These are phyloP conservation scores for Paraphoma sp. DNA, from an alignment of 2,329 filamentous ascomycete species.

Conservation along the genomic window DNA sequence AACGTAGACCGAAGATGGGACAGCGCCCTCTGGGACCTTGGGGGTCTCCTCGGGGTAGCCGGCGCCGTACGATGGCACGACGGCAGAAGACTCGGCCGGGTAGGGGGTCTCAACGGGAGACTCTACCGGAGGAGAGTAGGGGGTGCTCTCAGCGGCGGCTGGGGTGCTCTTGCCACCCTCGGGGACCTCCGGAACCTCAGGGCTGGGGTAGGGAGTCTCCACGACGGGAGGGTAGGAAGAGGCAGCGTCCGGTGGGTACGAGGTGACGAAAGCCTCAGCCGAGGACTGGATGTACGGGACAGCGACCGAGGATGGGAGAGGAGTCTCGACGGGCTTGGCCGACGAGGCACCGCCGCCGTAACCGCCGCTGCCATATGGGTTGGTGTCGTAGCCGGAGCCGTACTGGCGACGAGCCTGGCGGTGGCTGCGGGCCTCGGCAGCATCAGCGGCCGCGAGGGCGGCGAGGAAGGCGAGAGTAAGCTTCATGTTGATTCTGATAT, in stretches of 20 bases:
- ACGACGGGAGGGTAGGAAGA: slow-evolving; percentile 11
- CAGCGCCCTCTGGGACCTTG: background rate
- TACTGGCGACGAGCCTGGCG: slow-evolving; percentile 38
- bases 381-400: slow-evolving; percentile 6
- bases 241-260: slow-evolving; percentile 10
- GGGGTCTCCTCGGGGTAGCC: background rate
- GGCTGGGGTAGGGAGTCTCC: background rate
- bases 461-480: slow-evolving; percentile 42
- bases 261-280: slow-evolving; percentile 10
- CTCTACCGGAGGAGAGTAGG: background rate
- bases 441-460: slow-evolving; percentile 39
- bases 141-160: background rate
- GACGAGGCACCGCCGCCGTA: slow-evolving; percentile 22
- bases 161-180: slow-evolving; percentile 2
- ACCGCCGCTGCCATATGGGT: slow-evolving; percentile 7
- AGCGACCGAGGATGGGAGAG: background rate
- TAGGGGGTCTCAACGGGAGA: background rate
- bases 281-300: slow-evolving; percentile 14
- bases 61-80: background rate
- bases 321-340: slow-evolving; percentile 8
- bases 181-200: background rate
- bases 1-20: background rate
- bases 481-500: slow-evolving; percentile 37
- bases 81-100: background rate
- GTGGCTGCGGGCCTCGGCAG: slow-evolving; percentile 35